A percentile compares a stretch with the other conserved stretches of the same genome.
These are phyloP conservation scores for Petunia hybrid DNA, from an alignment of 305 asterid genomes.

Conservation along the genomic window DNA sequence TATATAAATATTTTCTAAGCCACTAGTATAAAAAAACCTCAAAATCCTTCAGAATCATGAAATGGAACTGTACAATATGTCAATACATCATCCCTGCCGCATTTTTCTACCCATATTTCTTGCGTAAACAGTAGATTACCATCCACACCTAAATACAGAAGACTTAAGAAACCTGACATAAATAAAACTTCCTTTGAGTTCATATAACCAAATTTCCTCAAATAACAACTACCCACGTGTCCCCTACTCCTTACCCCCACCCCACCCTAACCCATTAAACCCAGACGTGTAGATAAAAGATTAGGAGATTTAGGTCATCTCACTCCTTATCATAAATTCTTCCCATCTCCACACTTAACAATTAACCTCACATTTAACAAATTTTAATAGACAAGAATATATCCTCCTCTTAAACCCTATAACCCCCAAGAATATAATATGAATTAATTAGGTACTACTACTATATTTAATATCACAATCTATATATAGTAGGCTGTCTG, in stretches of 20 bases:
- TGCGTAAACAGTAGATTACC: background rate
- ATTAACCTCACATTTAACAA: background rate
- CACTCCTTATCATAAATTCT: background rate
- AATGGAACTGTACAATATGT: too few species aligned
- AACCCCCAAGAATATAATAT: background rate
- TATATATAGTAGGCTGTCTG: constrained; percentile 1
- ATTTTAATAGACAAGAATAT: background rate
- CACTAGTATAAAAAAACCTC: too few species aligned
- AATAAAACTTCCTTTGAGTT: background rate
- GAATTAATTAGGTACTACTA: background rate
- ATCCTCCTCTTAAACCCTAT: background rate
- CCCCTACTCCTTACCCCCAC: background rate
- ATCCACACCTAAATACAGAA: constrained; percentile 21
- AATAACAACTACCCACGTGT: background rate
- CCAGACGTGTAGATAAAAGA: constrained; percentile 28
- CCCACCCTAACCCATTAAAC: background rate
- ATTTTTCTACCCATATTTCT: background rate
- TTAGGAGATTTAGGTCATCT: constrained; percentile 34
- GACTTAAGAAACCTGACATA: background rate
- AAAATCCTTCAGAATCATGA: too few species aligned
- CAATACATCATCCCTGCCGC: background rate
- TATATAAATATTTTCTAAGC: too few species aligned
- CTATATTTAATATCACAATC: background rate
- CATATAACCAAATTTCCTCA: background rate
- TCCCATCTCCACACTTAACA: background rate